A percentile compares a stretch with the other conserved stretches of the same genome.
Conservation (phyloP, 106 monocot genomes). For the Apostasia shenzhenica region DNA sequence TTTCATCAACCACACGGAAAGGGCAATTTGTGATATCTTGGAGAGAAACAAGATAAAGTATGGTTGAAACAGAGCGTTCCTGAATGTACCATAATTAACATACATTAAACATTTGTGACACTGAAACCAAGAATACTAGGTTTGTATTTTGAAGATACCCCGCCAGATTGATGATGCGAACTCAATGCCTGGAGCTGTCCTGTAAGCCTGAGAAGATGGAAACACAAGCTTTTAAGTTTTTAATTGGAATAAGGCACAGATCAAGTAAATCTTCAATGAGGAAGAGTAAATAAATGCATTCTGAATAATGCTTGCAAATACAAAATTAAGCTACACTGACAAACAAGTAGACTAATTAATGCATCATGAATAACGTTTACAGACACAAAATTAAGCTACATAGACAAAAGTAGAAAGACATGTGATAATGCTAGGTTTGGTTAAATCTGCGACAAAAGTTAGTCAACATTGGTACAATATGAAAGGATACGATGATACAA, state of each 20-base stretch:
- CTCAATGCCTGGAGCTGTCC: conserved; percentile 88
- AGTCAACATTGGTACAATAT: too few species aligned
- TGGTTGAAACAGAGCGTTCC: conserved; percentile 98
- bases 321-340: too few species aligned
- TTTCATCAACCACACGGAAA: conserved; percentile 98
- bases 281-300: too few species aligned
- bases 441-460: too few species aligned
- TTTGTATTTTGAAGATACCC: conserved; percentile 28
- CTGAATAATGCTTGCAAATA: too few species aligned
- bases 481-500: too few species aligned
- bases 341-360: too few species aligned
- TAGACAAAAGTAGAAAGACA: too few species aligned
- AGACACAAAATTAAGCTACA: too few species aligned
- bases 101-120: too few species aligned
- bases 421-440: too few species aligned
- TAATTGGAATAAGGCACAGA: not conserved
- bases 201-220: conserved; percentile 54
- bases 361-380: too few species aligned
- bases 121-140: not conserved
- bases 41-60: conserved; percentile 94
- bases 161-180: conserved; percentile 96
- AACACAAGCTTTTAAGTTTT: not conserved
- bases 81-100: conserved; percentile 1
- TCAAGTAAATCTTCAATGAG: not conserved
- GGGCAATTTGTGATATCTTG: conserved; percentile 99